Conservation (phyloP, 176 grass and related monocot genomes). For the Themeda triandra region DNA sequence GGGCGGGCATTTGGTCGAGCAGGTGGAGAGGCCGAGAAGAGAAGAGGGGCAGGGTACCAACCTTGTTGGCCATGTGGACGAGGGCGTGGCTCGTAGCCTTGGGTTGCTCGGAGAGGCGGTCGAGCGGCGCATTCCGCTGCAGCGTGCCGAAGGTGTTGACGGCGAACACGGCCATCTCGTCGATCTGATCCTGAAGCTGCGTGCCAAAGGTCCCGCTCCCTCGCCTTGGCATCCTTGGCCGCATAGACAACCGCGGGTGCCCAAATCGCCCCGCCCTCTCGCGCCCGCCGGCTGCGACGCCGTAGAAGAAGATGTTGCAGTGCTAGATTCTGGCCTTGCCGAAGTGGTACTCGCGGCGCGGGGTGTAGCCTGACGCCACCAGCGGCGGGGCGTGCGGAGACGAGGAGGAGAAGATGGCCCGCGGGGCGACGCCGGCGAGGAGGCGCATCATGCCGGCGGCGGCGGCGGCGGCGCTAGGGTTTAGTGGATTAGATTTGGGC, state of each 20-base stretch:
- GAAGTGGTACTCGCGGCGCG: constrained; percentile 51
- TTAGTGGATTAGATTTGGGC: constrained; percentile 34
- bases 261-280: too few relatives aligned
- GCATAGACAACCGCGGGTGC: too few relatives aligned
- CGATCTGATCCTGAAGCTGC: too few relatives aligned
- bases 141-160: too few relatives aligned
- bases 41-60: neutral
- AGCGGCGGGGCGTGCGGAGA: neutral
- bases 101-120: constrained; percentile 60
- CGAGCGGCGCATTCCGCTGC: too few relatives aligned
- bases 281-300: too few relatives aligned
- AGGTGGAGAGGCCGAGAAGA: neutral
- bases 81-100: constrained; percentile 84
- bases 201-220: too few relatives aligned
- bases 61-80: constrained; percentile 87
- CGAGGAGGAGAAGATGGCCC: constrained; percentile 25
- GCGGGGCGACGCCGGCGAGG: constrained; percentile 24
- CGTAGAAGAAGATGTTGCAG: too few relatives aligned
- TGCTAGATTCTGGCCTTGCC: too few relatives aligned
- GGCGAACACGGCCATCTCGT: too few relatives aligned
- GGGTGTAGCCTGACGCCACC: constrained; percentile 11
- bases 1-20: constrained; percentile 18
- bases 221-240: too few relatives aligned
- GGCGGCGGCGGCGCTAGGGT: constrained; percentile 43
- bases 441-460: constrained; percentile 39